Conservation (phyloP, 305 asterid species). For the Solanum hybrid region DNA sequence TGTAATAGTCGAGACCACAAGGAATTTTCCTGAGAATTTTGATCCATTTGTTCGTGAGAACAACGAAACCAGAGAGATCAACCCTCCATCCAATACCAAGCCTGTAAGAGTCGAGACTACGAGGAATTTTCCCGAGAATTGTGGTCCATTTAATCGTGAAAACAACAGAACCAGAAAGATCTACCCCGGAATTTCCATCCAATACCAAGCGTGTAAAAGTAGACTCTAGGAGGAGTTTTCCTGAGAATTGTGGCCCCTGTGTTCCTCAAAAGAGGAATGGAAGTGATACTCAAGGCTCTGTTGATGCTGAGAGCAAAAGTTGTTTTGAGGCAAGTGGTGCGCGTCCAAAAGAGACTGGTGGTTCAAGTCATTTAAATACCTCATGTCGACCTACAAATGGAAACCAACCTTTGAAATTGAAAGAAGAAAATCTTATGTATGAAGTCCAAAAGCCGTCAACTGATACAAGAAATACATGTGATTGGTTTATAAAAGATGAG, state of each 20-base stretch:
- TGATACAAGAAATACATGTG: background rate
- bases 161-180: background rate
- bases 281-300: background rate
- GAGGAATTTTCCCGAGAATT: background rate
- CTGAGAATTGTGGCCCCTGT: background rate
- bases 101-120: background rate
- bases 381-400: background rate
- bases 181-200: background rate
- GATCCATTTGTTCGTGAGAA: background rate
- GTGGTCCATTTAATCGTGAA: background rate
- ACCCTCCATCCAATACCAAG: background rate
- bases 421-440: background rate
- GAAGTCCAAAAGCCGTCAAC: background rate
- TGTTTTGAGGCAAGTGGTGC: background rate
- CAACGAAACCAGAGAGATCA: background rate
- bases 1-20: background rate
- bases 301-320: background rate
- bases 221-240: background rate
- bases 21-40: conserved; percentile 2
- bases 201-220: background rate
- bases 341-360: background rate
- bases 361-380: background rate
- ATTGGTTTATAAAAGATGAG: background rate
- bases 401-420: background rate
- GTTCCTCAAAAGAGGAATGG: background rate